Base-by-base conservation (phyloP, 768 basidiomycete species). In the Russula emetica region DNA sequence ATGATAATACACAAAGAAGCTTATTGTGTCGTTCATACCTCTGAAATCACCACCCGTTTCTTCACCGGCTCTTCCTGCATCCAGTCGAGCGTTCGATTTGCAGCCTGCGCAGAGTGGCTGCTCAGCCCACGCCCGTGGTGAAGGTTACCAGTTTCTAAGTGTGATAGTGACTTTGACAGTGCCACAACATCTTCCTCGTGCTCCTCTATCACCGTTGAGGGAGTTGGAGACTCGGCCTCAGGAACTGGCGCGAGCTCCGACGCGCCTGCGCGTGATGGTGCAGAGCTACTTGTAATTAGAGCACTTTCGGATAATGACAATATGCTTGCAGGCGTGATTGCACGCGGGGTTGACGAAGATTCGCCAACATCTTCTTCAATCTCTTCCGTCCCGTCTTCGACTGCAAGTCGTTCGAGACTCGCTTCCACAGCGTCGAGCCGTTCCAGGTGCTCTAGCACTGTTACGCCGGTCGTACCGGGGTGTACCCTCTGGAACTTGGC, bases 391-490 rank as follows among this genome's bases (percentile, higher is more conserved):
- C 76, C 80, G 36, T 83, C 80, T 51, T 85, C 84, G 34, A 80
- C 78, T 13, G 85, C 86, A n/a, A 92, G 80, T 53, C 88, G 79
- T 70, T 90, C 86, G 64, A 92, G 72, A 66, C 88, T 85, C 9
- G 89, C 88, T 67, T 92, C 90, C 20, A 90, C 89, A 18, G 84
- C 87, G 71, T 94, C 92, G 52, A 94, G 75, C 52, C 89, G 84
- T 71, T 94, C 92, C 67, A 94, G 79, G 68, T 93, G 91, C 70
- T 91, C 89, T 42, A 94, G 79, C 54, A 94, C 86, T 11, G 85
- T 87, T 28, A 94, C 91, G 13, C 92, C 92, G 0, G 90, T 93
- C 32, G 90, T 92, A 42, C 88, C 90, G 52, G 90, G 90, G 71
- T 91, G 88, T 38, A 92, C 86, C 54, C 85, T 83, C 71, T 88